Percentiles rank a stretch among this genome's conserved stretches.
These are phyloP conservation scores for Ulota crispa DNA, from an alignment of 225 moss, liverwort and hornwort species.

Conservation along the genomic window DNA sequence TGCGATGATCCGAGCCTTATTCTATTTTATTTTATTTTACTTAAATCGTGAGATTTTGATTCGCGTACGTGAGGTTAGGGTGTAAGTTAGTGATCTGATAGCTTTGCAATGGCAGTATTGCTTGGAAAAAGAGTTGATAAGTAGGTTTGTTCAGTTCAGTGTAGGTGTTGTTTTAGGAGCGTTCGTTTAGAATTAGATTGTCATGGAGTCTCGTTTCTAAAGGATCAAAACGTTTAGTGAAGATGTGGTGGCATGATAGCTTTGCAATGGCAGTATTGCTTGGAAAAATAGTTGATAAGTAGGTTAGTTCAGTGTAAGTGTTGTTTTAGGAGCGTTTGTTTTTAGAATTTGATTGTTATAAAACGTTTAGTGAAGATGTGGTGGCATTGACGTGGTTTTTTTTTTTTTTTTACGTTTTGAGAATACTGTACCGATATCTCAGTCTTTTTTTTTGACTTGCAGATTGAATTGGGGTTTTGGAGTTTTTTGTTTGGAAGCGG, in stretches of 20 bases:
- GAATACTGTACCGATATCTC: slow-evolving; percentile 27
- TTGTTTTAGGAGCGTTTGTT: too few relatives aligned
- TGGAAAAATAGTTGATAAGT: too few relatives aligned
- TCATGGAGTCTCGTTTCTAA: background rate
- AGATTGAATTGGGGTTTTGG: slow-evolving; percentile 44
- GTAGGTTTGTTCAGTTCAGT: background rate
- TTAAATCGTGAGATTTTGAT: background rate
- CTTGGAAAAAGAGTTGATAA: background rate
- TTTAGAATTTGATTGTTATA: too few relatives aligned
- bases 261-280: background rate
- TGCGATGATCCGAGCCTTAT: too few relatives aligned
- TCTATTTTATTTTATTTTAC: too few relatives aligned
- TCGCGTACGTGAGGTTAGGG: too few relatives aligned
- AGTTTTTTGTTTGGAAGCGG: slow-evolving; percentile 41
- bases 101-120: background rate
- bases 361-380: background rate
- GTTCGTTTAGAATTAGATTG: background rate
- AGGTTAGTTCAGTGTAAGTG: too few relatives aligned
- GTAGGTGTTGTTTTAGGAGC: background rate
- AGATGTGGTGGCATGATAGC: background rate
- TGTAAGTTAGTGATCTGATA: slow-evolving; percentile 9
- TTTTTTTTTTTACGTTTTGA: background rate
- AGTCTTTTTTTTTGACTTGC: background rate
- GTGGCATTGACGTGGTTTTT: slow-evolving; percentile 14
- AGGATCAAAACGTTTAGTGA: background rate